phyloP scores from a whole-genome alignment of 495 filamentous ascomycete genomes.

The Bombardia bombarda region DNA sequence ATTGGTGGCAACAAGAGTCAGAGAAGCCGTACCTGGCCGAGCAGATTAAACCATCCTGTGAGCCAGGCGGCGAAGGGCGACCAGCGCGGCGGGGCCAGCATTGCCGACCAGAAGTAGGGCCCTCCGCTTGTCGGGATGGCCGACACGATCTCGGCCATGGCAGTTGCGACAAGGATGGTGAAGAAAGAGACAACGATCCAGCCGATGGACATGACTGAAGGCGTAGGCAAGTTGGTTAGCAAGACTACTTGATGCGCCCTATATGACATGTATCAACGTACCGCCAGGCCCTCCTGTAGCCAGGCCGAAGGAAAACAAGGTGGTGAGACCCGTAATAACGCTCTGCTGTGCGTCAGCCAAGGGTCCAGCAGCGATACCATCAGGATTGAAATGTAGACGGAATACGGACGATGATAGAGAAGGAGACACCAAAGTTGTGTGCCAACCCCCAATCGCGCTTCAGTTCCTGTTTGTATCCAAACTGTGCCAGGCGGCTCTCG shows the following conservation, averaged over 20 bases:
- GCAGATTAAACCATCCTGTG: slow-evolving; percentile 56
- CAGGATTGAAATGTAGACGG: neutral
- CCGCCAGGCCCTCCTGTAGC: slow-evolving; percentile 50
- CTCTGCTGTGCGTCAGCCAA: slow-evolving; percentile 30
- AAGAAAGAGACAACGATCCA: slow-evolving; percentile 29
- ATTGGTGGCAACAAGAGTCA: neutral
- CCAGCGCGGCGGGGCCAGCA: slow-evolving; percentile 47
- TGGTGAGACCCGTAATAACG: slow-evolving; percentile 55
- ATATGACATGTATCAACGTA: slow-evolving; percentile 20
- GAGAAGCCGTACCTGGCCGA: slow-evolving; percentile 40
- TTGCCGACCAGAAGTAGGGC: slow-evolving; percentile 60
- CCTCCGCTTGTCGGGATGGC: slow-evolving; percentile 57
- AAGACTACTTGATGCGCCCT: neutral
- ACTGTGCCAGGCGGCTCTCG: slow-evolving; percentile 47
- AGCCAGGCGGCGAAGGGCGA: slow-evolving; percentile 56
- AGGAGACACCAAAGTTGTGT: slow-evolving; percentile 60
- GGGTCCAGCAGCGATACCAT: neutral
- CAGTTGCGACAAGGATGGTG: slow-evolving; percentile 39
- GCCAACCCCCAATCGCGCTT: slow-evolving; percentile 52
- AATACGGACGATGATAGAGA: slow-evolving; percentile 53
- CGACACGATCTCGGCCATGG: slow-evolving; percentile 61
- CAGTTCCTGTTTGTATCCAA: slow-evolving; percentile 58
- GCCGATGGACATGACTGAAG: slow-evolving; percentile 34
- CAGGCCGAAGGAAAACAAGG: slow-evolving; percentile 48
- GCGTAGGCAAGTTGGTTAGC: neutral